Base-by-base conservation (phyloP, 805 yeast species). In the Lipomyces kockii region DNA sequence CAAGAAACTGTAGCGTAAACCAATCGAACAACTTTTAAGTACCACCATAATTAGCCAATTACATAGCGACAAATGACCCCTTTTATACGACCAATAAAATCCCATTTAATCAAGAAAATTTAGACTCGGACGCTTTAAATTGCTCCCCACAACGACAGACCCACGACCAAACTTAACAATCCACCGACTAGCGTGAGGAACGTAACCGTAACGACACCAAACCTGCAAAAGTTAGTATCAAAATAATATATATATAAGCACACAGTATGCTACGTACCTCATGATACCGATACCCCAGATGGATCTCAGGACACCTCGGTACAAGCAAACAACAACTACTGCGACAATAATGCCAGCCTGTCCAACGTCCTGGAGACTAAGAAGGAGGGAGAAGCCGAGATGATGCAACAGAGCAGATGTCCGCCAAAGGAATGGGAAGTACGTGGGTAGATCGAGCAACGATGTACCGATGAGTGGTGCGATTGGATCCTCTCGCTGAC, bases 201-300 rank as follows among this genome's bases (percentile, higher is more conserved):
- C 14, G 70, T 67, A 39, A 67, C 70, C 8, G 68, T 56, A 34
- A 67, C 70, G 37, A 67, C 70, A 46, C 70, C 70, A 22, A 67
- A 67, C 43, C 67, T 64, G 43, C 22, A 51, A 22, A 12, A 22
- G 8, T 29, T 8, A 32, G 22, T 2, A 22, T 9, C 35, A 12
- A 37, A 4, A 22, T 7, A 17, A 22, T n/a, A 20, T 12, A 2
- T n/a, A 29, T 1, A 9, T 2, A 3, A 58, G 7, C 5, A 20
- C 9, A n/a, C 20, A 27, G 12, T 2, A 1, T 12, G 20, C 11
- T 6, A 46, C 63, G 3, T 37, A 64, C 67, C 70, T 64, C 70
- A 67, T 67, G 61, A 67, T 67, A 2, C 70, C 70, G 37, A 67
- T 67, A 54, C 70, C 70, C 70, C 70, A 67, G 25, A 67, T 65